Base-by-base conservation (phyloP, 306 rosid genomes). In the Malus asiatica region DNA sequence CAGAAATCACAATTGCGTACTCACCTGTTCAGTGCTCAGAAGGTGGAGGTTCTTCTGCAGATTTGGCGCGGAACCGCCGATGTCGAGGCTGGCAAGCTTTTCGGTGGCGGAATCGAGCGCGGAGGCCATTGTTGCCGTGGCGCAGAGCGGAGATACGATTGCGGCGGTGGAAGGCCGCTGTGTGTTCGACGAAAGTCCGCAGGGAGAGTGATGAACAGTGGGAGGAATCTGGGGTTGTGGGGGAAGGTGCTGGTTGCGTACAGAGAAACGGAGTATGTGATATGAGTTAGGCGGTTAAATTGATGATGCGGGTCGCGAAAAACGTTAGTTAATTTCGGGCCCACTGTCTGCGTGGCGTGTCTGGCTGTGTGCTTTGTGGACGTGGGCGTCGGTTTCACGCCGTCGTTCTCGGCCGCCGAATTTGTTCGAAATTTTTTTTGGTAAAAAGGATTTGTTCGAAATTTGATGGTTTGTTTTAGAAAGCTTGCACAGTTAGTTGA, bases 1-100 rank as follows among this genome's bases (percentile, higher is more conserved):
- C 33, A 35, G 32, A 48, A 60, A 25, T 40, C 11, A 22, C 30
- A 11, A 16, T 35, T 42, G 14, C 2, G 6, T 1, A 4, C 1
- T 63, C 62, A 94, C 97, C 90, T 92, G 90, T 60, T 88, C 78
- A 4, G 89, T 78, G 4, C 93, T 72, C 42, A 92, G 87, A 80
- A 87, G 87, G 82, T 69, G 92, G 78, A 87, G 79, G 71, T 86
- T 89, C 30, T 75, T 77, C 69, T 53, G 65, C n/a, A 89, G 80
- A 74, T 84, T 86, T 11, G 88, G 93, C 53, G 78, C 76, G 53
- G 89, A 79, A 8, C 46, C 84, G 73, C 70, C 45, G 82, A 84
- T 27, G 13, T 65, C 83, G 68, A 89, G 89, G 42, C 79, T 53
- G 48, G 87, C 63, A 29, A 84, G 87, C 66, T 66, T 72, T 0